Base-by-base conservation (phyloP, 306 rosid genomes). In the Inga oerstediana region DNA sequence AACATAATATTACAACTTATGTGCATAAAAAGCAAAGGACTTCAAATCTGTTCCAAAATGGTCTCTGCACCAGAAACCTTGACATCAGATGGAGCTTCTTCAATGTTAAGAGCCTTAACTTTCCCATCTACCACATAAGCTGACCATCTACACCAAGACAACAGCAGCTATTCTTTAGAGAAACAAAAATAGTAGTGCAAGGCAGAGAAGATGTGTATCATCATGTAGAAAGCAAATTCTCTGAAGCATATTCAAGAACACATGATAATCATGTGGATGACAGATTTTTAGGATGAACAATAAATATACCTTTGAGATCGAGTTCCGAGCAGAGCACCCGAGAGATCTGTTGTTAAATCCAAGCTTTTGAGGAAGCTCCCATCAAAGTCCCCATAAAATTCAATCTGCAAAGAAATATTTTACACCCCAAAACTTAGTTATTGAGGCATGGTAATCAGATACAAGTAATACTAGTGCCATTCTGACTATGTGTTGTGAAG, bases 61-160 rank as follows among this genome's bases (percentile, higher is more conserved):
- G 89, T 89, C 6, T 96, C 97, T 17, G 89, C 99, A 4, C 93
- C 94, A 75, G 99, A 92, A 85, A 92, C 98, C 88, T 96, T 96
- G 85, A 93, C 91, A 85, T 96, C 99, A 61, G 99, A 93, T 61
- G 99, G 98, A 86, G 85, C 93, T 89, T 92, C 93, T 95, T 93
- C 99, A n/a, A 93, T 82, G 77, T 96, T 96, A 37, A 93, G 88
- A 84, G 82, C 80, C 87, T 90, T 92, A 35, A 96, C 85, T 81
- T 85, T 91, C 68, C 99, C 98, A 78, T 93, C 99, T 17, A 89
- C 96, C 74, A 96, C 97, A 66, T 87, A 96, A 17, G 99, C 98
- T 8, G 99, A 96, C 99, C 99, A 96, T 88, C 98, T 96, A 79
- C 86, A 91, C 9, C 8, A 82, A 45, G 82, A 81, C 35, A 85